Conservation (phyloP, 2,329 filamentous ascomycete species). For the Bipolaris sorokiniana region DNA sequence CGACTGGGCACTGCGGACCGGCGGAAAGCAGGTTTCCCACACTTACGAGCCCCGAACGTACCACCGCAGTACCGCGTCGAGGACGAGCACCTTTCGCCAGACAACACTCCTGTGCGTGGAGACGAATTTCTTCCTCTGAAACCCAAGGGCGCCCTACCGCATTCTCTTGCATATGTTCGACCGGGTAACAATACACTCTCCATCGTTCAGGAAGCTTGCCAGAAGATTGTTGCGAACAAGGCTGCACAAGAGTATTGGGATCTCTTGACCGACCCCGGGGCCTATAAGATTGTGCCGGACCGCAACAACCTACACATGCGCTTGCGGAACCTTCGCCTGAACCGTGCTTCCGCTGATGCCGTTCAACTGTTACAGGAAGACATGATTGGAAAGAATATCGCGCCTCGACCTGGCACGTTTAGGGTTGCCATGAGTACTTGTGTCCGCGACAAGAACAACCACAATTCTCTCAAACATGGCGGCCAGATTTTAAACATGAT, state of each 20-base stretch:
- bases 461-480: conserved; percentile 69
- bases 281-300: conserved; percentile 72
- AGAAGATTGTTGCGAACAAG: conserved; percentile 64
- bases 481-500: conserved; percentile 64
- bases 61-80: conserved; percentile 34
- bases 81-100: conserved; percentile 37
- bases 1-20: conserved; percentile 42
- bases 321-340: conserved; percentile 69
- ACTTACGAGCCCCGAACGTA: conserved; percentile 47
- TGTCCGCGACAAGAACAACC: conserved; percentile 76
- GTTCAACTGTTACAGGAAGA: conserved; percentile 61
- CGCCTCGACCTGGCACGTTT: conserved; percentile 61
- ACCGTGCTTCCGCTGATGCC: conserved; percentile 68
- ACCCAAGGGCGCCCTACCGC: conserved; percentile 29
- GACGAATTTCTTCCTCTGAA: conserved; percentile 42
- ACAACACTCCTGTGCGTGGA: conserved; percentile 30
- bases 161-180: conserved; percentile 51
- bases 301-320: conserved; percentile 71
- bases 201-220: conserved; percentile 69
- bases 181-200: conserved; percentile 68
- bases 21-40: conserved; percentile 32
- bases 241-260: conserved; percentile 81
- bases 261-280: conserved; percentile 62
- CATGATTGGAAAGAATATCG: conserved; percentile 35
- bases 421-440: conserved; percentile 76